Evolutionary conservation across 2,329 filamentous ascomycete species (phyloP), one percentile per base, ranked within the genome.

Genomic region (Emericellopsis atlantica): DNA sequence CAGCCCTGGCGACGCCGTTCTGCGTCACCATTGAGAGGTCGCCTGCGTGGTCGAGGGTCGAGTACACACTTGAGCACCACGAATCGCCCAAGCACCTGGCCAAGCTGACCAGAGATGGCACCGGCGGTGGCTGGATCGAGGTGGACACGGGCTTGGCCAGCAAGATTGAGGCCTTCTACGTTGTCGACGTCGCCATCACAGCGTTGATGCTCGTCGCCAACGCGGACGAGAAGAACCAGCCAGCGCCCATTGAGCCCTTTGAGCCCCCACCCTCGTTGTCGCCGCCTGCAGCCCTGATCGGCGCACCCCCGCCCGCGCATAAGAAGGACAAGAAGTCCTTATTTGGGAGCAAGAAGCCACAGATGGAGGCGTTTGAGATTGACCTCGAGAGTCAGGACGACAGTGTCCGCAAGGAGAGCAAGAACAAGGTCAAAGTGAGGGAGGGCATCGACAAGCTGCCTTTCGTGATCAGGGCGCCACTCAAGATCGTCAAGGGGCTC

Each of bases 61-160:
- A 79, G 57, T 81, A 81, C 54, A 74, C 71, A 12, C 71, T 81
- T 11, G 77, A 81, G 60, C 77, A 81, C 51, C 64, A 76, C 46
- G 75, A 81, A 56, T 69, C 70, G 40, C 74, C 76, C 5, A 65
- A 69, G 40, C 76, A 77, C 48, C 60, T 81, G 4, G 76, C 74
- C 22, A 70, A 74, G 42, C 62, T 81, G 24, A 76, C 74, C 14
- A 69, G 74, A 39, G 75, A 79, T 54, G 74, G 70, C 36, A 70
- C 73, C 0, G 76, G 77, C 14, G 62, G 60, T 6, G 77, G 77
- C 14, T 77, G 66, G 60, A 54, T 81, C 35, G 76, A 81, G 59
- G 54, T 81, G 7, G 76, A 78, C 57, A 80, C 76, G 1, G 64
- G 64, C 12, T 67, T 80, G 33, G 76, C 77, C 1, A 61, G 69